Conservation (phyloP, 106 monocot species). For the Dendrobium catenatum region DNA sequence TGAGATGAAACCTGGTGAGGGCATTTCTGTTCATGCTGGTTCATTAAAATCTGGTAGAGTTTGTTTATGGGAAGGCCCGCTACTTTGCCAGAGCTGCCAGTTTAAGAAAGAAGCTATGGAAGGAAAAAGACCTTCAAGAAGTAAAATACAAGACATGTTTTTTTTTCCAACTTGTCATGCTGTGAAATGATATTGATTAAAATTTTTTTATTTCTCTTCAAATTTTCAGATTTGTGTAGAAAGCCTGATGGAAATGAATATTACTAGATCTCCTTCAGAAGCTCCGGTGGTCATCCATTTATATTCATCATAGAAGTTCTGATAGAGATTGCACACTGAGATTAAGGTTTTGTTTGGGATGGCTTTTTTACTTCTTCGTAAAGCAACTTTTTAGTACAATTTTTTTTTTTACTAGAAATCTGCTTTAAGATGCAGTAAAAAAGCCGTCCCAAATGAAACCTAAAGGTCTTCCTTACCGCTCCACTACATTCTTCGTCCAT, state of each 20-base stretch:
- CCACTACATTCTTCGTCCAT: background rate
- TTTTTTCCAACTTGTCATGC: background rate
- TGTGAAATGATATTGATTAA: background rate
- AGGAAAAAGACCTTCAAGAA: slow-evolving; percentile 42
- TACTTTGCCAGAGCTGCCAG: slow-evolving; percentile 69
- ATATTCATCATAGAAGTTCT: background rate
- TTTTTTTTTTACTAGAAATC: too few species aligned
- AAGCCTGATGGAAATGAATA: background rate
- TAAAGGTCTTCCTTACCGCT: too few species aligned
- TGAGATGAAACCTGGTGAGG: slow-evolving; percentile 80
- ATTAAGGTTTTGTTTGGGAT: too few species aligned
- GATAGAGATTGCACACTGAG: too few species aligned
- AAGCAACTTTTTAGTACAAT: too few species aligned
- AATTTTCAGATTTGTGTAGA: background rate
- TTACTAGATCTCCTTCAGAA: background rate
- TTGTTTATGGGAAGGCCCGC: slow-evolving; percentile 67
- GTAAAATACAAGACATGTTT: background rate
- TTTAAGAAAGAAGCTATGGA: slow-evolving; percentile 86
- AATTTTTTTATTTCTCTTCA: background rate
- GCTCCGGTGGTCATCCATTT: background rate
- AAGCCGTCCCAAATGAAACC: too few species aligned
- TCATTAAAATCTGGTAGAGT: slow-evolving; percentile 22
- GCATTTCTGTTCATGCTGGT: slow-evolving; percentile 47
- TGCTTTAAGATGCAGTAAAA: too few species aligned
- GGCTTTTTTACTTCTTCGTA: too few species aligned